phyloP scores from a whole-genome alignment of 495 filamentous ascomycete genomes.

The Cercophora samala region DNA sequence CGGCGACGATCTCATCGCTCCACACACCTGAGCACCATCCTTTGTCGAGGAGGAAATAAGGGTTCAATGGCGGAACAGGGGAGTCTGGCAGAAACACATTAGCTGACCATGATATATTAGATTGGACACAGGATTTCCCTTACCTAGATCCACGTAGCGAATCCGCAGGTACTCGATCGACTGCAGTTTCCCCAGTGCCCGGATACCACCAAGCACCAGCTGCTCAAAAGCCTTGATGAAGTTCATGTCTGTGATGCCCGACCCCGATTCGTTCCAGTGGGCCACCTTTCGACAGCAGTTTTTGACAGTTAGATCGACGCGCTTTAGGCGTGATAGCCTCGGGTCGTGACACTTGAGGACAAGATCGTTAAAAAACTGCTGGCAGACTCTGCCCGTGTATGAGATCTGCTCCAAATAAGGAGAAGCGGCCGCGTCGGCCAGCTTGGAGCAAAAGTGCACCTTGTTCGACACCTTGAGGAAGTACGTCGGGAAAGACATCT shows the following conservation, averaged over 20 bases:
- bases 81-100: slow-evolving; percentile 39
- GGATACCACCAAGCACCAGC: slow-evolving; percentile 58
- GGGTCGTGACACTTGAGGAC: slow-evolving; percentile 40
- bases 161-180: slow-evolving; percentile 59
- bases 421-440: slow-evolving; percentile 52
- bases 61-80: slow-evolving; percentile 57
- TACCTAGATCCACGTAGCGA: slow-evolving; percentile 69
- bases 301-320: slow-evolving; percentile 66
- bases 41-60: slow-evolving; percentile 59
- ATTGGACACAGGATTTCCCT: slow-evolving; percentile 13
- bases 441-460: slow-evolving; percentile 55
- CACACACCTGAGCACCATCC: slow-evolving; percentile 62
- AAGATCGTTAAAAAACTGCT: slow-evolving; percentile 53
- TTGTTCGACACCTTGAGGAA: slow-evolving; percentile 52
- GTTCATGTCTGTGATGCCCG: slow-evolving; percentile 62
- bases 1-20: slow-evolving; percentile 60
- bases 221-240: slow-evolving; percentile 66
- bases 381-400: slow-evolving; percentile 65
- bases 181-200: slow-evolving; percentile 51
- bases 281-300: slow-evolving; percentile 59
- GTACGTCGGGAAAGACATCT: slow-evolving; percentile 51
- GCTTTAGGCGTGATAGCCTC: slow-evolving; percentile 51
- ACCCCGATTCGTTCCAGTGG: slow-evolving; percentile 55
- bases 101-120: background rate
- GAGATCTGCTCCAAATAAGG: slow-evolving; percentile 60